These are phyloP conservation scores for Alternaria metachromatica DNA, from an alignment of 2,329 filamentous ascomycete genomes.

Conservation along the genomic window DNA sequence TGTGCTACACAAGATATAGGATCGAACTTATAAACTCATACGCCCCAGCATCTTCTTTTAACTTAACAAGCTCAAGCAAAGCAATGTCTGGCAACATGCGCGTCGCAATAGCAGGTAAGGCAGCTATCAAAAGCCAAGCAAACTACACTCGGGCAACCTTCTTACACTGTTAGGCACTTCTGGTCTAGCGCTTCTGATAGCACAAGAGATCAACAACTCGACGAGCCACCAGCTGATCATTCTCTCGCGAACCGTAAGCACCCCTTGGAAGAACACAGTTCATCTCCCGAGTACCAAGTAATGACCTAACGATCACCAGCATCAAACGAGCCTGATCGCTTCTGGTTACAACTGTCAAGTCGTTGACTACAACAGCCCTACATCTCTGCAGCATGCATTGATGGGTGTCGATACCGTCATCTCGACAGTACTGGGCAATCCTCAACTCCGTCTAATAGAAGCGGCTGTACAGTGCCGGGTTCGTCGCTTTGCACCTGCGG, in stretches of 20 bases:
- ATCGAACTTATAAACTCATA: not conserved
- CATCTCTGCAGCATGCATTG: slow-evolving; percentile 69
- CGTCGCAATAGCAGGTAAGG: slow-evolving; percentile 61
- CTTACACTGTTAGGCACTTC: slow-evolving; percentile 56
- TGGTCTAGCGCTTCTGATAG: slow-evolving; percentile 64
- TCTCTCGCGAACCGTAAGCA: slow-evolving; percentile 68
- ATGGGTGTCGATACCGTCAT: slow-evolving; percentile 76
- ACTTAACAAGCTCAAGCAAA: slow-evolving; percentile 13
- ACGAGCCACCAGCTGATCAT: slow-evolving; percentile 73
- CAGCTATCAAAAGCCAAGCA: not conserved
- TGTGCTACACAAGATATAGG: slow-evolving; percentile 7
- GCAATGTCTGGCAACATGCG: slow-evolving; percentile 57
- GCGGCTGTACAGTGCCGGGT: slow-evolving; percentile 71
- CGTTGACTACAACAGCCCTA: slow-evolving; percentile 69
- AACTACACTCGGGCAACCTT: not conserved
- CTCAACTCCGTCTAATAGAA: slow-evolving; percentile 75
- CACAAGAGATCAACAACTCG: slow-evolving; percentile 64
- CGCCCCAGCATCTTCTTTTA: not conserved
- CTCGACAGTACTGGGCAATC: slow-evolving; percentile 71
- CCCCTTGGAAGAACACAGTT: not conserved
- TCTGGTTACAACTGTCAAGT: slow-evolving; percentile 70
- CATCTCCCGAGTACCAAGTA: not conserved
- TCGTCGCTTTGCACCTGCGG: slow-evolving; percentile 73
- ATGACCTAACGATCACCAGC: slow-evolving; percentile 48
- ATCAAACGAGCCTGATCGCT: slow-evolving; percentile 61